Evolutionary conservation across 1,284 basidiomycete species (phyloP).

Genomic region (Puccinia brachypodii): DNA sequence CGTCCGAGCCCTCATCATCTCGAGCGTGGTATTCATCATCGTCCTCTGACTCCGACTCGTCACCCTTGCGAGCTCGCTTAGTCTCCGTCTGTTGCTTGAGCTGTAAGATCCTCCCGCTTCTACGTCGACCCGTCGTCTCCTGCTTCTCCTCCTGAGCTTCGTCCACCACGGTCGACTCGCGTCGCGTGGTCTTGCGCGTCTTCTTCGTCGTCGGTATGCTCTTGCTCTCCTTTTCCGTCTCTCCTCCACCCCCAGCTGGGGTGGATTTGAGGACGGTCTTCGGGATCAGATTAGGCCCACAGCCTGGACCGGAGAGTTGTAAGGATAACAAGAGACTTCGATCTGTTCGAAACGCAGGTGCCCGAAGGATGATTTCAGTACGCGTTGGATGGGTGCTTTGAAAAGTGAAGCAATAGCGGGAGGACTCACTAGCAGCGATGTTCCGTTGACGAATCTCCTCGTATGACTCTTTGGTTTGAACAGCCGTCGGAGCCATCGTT

Average conservation of each 20-base stretch:
- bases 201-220: neutral
- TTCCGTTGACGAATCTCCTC: constrained; percentile 41
- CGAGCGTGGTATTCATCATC: neutral
- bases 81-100: neutral
- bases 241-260: neutral
- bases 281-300: constrained; percentile 1
- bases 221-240: neutral
- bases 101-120: constrained; percentile 30
- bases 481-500: neutral
- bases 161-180: neutral
- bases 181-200: constrained; percentile 10
- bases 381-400: neutral
- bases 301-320: constrained; percentile 31
- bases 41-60: neutral
- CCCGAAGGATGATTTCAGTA: neutral
- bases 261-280: neutral
- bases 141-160: neutral
- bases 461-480: constrained; percentile 9
- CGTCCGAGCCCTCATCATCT: constrained; percentile 6
- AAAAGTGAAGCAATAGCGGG: neutral
- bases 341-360: constrained; percentile 5
- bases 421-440: constrained; percentile 39
- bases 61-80: neutral
- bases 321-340: constrained; percentile 35
- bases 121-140: neutral